Evolutionary conservation across 495 filamentous ascomycete genomes (phyloP).

Genomic region (Apodospora peruviana): DNA sequence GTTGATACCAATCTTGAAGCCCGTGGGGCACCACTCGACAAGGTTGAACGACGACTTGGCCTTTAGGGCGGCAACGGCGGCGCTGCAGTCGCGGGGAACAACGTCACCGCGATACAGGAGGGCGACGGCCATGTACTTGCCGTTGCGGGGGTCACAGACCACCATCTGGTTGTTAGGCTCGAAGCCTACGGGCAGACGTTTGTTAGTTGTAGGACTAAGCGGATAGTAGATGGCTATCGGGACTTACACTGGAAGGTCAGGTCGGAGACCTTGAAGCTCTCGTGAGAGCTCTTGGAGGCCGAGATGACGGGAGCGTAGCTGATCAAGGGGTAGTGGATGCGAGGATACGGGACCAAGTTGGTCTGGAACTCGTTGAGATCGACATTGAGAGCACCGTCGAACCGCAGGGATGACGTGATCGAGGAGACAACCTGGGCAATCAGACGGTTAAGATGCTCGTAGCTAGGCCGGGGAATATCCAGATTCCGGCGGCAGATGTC

Average conservation of each 20-base stretch:
- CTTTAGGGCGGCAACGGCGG: conserved; percentile 76
- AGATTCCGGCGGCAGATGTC: conserved; percentile 87
- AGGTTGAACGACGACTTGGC: conserved; percentile 85
- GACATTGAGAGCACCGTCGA: conserved; percentile 87
- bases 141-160: conserved; percentile 83
- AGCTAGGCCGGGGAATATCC: conserved; percentile 80
- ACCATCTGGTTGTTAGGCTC: conserved; percentile 98
- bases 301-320: conserved; percentile 84
- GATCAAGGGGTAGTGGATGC: conserved; percentile 89
- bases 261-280: conserved; percentile 87
- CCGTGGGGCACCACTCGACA: conserved; percentile 94
- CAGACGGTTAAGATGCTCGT: conserved; percentile 83
- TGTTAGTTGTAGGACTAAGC: conserved; percentile 1
- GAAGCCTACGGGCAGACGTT: conserved; percentile 48
- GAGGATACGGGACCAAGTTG: conserved; percentile 85
- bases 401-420: conserved; percentile 84
- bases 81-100: conserved; percentile 76
- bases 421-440: conserved; percentile 91
- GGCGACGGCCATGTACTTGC: conserved; percentile 93
- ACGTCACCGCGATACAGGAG: conserved; percentile 88
- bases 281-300: conserved; percentile 74
- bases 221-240: not conserved
- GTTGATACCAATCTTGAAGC: conserved; percentile 93
- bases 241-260: conserved; percentile 78
- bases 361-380: conserved; percentile 95